Evolutionary conservation across 331 rosid species (phyloP).

Genomic region (Malus hybrid): DNA sequence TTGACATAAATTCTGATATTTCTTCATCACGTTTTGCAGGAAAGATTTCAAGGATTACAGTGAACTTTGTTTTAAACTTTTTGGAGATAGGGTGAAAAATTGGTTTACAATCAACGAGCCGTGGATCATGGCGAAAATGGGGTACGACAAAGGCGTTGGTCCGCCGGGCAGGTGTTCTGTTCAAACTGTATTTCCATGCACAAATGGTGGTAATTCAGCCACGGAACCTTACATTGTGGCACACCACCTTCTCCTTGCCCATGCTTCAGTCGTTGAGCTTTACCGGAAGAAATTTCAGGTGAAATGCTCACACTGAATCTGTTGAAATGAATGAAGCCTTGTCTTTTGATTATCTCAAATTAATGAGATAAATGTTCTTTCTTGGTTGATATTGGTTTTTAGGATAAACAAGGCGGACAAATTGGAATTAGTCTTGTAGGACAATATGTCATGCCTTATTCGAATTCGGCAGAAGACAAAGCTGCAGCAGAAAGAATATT

Average conservation of each 20-base stretch:
- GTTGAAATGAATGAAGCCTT: not conserved
- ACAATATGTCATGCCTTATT: conserved; percentile 18
- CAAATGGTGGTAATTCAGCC: conserved; percentile 12
- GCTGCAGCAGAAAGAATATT: conserved; percentile 29
- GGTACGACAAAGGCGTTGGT: conserved; percentile 11
- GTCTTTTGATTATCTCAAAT: not conserved
- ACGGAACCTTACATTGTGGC: conserved; percentile 28
- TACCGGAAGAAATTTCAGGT: conserved; percentile 25
- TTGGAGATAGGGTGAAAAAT: conserved; percentile 29
- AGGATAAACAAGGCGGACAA: conserved; percentile 30
- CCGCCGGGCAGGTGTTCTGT: conserved; percentile 22
- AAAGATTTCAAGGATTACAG: conserved; percentile 25
- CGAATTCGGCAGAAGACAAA: conserved; percentile 22
- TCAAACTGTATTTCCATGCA: not conserved
- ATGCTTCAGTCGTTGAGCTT: conserved; percentile 16
- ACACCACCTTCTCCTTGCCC: conserved; percentile 26
- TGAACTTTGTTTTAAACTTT: conserved; percentile 22
- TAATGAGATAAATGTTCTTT: not conserved
- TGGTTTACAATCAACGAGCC: conserved; percentile 43
- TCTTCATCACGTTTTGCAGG: not conserved
- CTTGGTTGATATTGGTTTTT: not conserved
- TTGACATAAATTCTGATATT: not conserved
- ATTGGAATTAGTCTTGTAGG: conserved; percentile 27
- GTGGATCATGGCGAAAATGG: not conserved
- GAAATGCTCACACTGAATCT: not conserved